Evolutionary conservation across 129 eudicot species (phyloP).

Genomic region (Lonicera japonica): DNA sequence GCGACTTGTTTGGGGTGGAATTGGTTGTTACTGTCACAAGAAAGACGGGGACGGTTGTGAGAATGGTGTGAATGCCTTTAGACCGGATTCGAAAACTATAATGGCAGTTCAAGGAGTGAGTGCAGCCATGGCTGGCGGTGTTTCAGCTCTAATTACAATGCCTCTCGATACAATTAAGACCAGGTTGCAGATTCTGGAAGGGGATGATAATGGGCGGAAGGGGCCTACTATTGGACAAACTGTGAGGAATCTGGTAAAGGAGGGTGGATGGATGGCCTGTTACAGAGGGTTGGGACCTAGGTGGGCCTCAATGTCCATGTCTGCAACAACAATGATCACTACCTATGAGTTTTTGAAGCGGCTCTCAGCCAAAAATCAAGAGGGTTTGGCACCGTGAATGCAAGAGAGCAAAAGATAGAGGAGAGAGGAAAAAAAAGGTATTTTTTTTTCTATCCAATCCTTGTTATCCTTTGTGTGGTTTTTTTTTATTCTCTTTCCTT

Average conservation of each 20-base stretch:
- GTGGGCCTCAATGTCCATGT: conserved; percentile 84
- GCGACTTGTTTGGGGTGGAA: conserved; percentile 77
- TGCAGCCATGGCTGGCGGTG: conserved; percentile 83
- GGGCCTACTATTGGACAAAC: conserved; percentile 64
- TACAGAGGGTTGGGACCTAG: conserved; percentile 77
- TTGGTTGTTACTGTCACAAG: conserved; percentile 41
- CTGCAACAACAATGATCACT: conserved; percentile 86
- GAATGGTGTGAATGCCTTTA: conserved; percentile 21
- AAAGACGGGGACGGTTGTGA: conserved; percentile 25
- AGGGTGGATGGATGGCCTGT: conserved; percentile 81
- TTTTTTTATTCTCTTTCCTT: conserved; percentile 7
- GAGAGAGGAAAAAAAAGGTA: conserved; percentile 9
- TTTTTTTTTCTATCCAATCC: background rate
- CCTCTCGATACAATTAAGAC: conserved; percentile 83
- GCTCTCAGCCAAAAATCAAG: conserved; percentile 66
- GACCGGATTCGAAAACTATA: conserved; percentile 53
- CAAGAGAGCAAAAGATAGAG: background rate
- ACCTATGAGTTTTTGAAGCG: conserved; percentile 79
- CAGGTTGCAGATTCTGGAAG: conserved; percentile 65
- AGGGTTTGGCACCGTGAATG: conserved; percentile 30
- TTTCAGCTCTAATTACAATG: conserved; percentile 72
- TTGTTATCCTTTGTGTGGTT: background rate
- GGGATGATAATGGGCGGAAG: conserved; percentile 52
- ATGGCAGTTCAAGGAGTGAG: conserved; percentile 81
- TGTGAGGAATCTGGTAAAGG: conserved; percentile 52